phyloP scores from a whole-genome alignment of 2,329 filamentous ascomycete genomes.

The Aspergillaceae sp. region DNA sequence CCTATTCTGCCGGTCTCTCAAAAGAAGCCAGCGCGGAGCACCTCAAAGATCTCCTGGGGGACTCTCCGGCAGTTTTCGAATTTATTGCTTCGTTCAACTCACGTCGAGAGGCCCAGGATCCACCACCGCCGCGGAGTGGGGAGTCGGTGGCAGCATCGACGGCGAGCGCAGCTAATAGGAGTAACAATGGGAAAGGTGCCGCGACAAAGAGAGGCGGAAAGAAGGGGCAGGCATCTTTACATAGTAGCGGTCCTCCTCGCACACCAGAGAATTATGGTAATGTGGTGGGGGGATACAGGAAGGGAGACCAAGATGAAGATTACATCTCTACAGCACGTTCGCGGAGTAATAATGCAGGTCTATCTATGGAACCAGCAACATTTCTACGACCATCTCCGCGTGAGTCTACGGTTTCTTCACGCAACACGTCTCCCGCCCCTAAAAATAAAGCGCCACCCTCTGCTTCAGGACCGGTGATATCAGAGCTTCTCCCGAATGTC shows the following conservation, averaged over 20 bases:
- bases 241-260: constrained; percentile 53
- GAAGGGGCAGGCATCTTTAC: constrained; percentile 54
- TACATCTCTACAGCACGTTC: constrained; percentile 55
- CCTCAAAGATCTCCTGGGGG: constrained; percentile 78
- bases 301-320: constrained; percentile 60
- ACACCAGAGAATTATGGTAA: constrained; percentile 57
- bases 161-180: constrained; percentile 21
- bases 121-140: constrained; percentile 8
- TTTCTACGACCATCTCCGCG: constrained; percentile 31
- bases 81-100: constrained; percentile 70
- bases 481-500: constrained; percentile 57
- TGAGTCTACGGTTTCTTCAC: constrained; percentile 38
- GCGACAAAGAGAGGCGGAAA: constrained; percentile 31
- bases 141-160: constrained; percentile 16
- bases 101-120: constrained; percentile 37
- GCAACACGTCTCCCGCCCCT: constrained; percentile 33
- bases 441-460: constrained; percentile 50
- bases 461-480: constrained; percentile 70
- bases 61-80: constrained; percentile 65
- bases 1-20: constrained; percentile 69
- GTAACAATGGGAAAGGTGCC: constrained; percentile 3
- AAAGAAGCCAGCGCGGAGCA: constrained; percentile 72
- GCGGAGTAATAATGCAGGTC: constrained; percentile 32
- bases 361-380: constrained; percentile 45
- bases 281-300: constrained; percentile 62